Base-by-base conservation (phyloP, 371 early-diverging fungal genomes). In the Mucor lusitanicus region DNA sequence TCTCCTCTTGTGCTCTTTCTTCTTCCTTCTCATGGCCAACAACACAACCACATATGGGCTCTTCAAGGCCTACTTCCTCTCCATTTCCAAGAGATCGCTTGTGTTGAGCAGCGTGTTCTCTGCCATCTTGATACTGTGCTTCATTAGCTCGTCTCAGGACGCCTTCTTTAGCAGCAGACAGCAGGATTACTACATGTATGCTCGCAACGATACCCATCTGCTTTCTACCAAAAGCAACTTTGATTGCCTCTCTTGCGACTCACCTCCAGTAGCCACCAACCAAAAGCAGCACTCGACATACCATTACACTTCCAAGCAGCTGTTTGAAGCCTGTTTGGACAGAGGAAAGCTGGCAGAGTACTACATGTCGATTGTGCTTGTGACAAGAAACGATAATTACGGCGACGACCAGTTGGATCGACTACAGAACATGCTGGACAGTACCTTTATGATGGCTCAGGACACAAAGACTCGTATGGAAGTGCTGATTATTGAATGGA, bases 401-500 rank as follows among this genome's bases (percentile, higher is more conserved):
- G 9, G 17, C 17, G 32, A 5, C 3, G 28, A 32, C 33, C 33
- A 56, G 6, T 56, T 30, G 5, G n/a, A 56, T 5, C 0, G 33
- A 19, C 30, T 56, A 1, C 56, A 56, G n/a, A 56, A 56, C 30
- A 56, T 56, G 56, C 30, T 56, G 56, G 56, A 56, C n/a, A 56
- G 56, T n/a, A 30, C 56, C 0, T 56, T 56, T 56, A n/a, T 56
- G 30, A 56, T 56, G 56, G 56, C 56, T 1, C 17, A 56, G 17
- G 56, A 33, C 7, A 56, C 33, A 30, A 32, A 56, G 17, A 56
- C 56, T 30, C 28, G 56, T 0, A 13, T 56, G 12, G 56, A 56
- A 19, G 17, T 32, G 3, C 30, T 56, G 32, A 32, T 56, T 6
- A 30, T 56, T 56, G 56, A 56, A 32, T 56, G 56, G 56, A 30